Percentiles rank a stretch among this genome's conserved stretches.
These are phyloP conservation scores for Actinomortierella ambigua DNA, from an alignment of 371 early-diverging fungal species.

Conservation along the genomic window DNA sequence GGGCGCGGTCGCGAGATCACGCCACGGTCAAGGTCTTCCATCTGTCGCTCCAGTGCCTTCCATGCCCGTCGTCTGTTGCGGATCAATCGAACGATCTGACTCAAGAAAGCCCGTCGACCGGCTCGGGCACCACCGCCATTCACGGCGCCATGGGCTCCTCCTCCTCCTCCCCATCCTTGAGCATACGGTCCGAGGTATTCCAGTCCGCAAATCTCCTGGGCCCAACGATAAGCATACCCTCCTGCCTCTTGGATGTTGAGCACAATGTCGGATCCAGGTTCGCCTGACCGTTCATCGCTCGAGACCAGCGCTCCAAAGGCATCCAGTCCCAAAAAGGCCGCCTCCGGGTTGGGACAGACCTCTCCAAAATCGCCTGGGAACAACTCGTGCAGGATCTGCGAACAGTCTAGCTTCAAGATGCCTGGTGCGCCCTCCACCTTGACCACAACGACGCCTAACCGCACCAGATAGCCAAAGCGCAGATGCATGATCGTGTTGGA, in stretches of 20 bases:
- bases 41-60: conserved; percentile 28
- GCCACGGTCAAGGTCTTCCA: conserved; percentile 23
- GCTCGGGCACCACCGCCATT: conserved; percentile 14
- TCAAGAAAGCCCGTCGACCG: conserved; percentile 25
- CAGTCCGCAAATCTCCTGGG: conserved; percentile 34
- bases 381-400: conserved; percentile 18
- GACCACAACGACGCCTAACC: conserved; percentile 30
- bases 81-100: conserved; percentile 25
- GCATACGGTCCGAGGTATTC: conserved; percentile 27
- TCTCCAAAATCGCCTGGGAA: conserved; percentile 30
- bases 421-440: conserved; percentile 30
- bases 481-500: conserved; percentile 28
- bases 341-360: conserved; percentile 30
- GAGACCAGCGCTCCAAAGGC: conserved; percentile 23
- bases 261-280: conserved; percentile 22
- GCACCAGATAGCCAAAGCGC: conserved; percentile 25
- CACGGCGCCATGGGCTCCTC: conserved; percentile 3
- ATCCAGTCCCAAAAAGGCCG: conserved; percentile 24
- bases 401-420: conserved; percentile 22
- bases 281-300: conserved; percentile 18
- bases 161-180: conserved; percentile 25
- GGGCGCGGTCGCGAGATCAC: conserved; percentile 8
- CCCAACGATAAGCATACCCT: conserved; percentile 36
- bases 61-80: conserved; percentile 31
- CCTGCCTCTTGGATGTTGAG: conserved; percentile 19